These are phyloP conservation scores for Solanum etuberosum DNA, from an alignment of 257 asterid species.

Conservation along the genomic window DNA sequence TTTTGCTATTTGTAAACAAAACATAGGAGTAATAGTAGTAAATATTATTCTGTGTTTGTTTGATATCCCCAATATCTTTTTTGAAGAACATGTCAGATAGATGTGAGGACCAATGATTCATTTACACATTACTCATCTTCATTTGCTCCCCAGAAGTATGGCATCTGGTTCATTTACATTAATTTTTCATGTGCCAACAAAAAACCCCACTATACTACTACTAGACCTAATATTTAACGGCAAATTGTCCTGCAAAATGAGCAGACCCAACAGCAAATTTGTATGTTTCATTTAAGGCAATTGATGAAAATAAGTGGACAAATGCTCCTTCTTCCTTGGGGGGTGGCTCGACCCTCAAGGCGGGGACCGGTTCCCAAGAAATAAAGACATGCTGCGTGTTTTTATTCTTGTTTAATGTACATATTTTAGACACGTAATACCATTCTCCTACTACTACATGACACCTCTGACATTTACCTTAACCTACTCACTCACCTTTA, in stretches of 20 bases:
- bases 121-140: constrained; percentile 14
- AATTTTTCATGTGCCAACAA: background rate
- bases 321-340: background rate
- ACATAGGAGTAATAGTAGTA: background rate
- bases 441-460: background rate
- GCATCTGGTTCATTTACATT: constrained; percentile 29
- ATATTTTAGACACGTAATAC: constrained; percentile 10
- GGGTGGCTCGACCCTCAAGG: constrained; percentile 41
- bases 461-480: background rate
- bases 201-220: background rate
- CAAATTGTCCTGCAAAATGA: background rate
- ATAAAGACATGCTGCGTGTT: constrained; percentile 8
- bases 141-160: constrained; percentile 34
- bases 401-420: background rate
- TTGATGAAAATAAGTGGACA: background rate
- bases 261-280: background rate
- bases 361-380: constrained; percentile 29
- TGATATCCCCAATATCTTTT: background rate
- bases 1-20: background rate
- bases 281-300: background rate
- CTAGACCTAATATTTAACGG: background rate
- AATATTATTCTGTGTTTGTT: background rate
- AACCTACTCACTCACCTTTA: background rate
- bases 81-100: constrained; percentile 13
- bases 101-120: constrained; percentile 11